phyloP scores from a whole-genome alignment of 371 early-diverging fungal genomes.

The Lichtheimia ornata region DNA sequence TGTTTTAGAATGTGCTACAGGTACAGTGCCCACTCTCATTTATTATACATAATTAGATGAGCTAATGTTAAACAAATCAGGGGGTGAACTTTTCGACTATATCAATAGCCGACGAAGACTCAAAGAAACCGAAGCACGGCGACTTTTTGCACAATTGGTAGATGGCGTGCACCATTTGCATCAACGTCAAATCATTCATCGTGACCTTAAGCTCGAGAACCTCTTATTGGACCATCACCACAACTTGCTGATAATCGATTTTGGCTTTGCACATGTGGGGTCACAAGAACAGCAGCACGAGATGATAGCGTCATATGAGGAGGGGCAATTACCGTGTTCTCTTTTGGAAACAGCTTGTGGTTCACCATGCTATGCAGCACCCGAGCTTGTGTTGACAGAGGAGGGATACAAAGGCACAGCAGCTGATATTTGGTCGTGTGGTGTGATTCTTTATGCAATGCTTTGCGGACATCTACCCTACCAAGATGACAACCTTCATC shows the following conservation, averaged over 20 bases:
- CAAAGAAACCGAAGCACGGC: constrained; percentile 87
- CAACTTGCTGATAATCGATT: constrained; percentile 97
- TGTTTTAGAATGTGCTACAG: constrained; percentile 93
- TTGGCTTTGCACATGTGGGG: constrained; percentile 94
- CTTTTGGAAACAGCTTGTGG: constrained; percentile 95
- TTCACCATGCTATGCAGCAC: constrained; percentile 98
- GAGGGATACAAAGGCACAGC: constrained; percentile 96
- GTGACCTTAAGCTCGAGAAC: constrained; percentile 97
- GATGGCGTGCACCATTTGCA: constrained; percentile 89
- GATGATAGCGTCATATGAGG: no score
- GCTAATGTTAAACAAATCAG: constrained; percentile 23
- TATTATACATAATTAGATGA: no score
- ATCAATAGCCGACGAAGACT: constrained; percentile 91
- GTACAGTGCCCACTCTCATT: constrained; percentile 26
- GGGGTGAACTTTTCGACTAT: constrained; percentile 96
- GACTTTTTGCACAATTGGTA: constrained; percentile 94
- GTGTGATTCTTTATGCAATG: constrained; percentile 97
- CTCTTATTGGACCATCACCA: constrained; percentile 84
- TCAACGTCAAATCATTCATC: constrained; percentile 87
- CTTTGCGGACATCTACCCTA: constrained; percentile 97
- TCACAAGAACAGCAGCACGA: no score
- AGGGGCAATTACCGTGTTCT: constrained; percentile 65
- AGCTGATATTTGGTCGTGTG: constrained; percentile 96
- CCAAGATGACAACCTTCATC: constrained; percentile 97
- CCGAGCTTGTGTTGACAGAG: constrained; percentile 95